Base-by-base conservation (phyloP, 148 eudicot species). In the Chenopodium suecicum region DNA sequence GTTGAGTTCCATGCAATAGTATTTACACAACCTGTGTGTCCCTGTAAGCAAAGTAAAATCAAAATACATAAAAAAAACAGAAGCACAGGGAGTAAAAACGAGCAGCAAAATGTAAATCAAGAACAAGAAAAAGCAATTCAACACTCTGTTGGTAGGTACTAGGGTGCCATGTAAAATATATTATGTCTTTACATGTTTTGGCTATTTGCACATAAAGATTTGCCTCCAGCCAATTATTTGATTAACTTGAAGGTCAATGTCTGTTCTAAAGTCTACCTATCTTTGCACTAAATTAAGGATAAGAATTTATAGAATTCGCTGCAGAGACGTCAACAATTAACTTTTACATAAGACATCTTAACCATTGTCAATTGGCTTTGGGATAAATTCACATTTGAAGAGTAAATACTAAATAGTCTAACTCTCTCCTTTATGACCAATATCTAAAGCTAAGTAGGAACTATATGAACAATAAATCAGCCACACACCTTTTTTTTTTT, bases 21-120 rank as follows among this genome's bases (percentile, higher is more conserved):
- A 87, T 96, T 96, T 25, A 96, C 99, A 84, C 99, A 96, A 67
- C 99, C 95, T 64, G 47, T 78, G 84, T 96, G 99, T 85, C 95
- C 99, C 99, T 96, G 90, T 29, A 12, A 83, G 76, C 44, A 84
- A 73, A 60, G 63, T 68, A 73, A 16, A 34, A 54, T 66, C 23
- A 37, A 71, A 52, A 8, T 64, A 48, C 0, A 67, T 5, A 27
- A 37, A 34, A 34, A 27, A 16, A 6, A 65, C 19, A 73, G 13
- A 4, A 4, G 1, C 34, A 1, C 19, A 27, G 23, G 68, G 16
- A 17, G 23, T 3, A 27, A 17, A 34, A 70, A 37, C n/a, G 67
- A 34, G 60, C 16, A 44, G 10, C n/a, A 32, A 78, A 78, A 52
- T 23, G 46, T 1, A 5, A 72, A 58, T 23, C 17, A 25, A 9